phyloP scores from a whole-genome alignment of 106 monocot genomes.

The Hemerocallis citrina region DNA sequence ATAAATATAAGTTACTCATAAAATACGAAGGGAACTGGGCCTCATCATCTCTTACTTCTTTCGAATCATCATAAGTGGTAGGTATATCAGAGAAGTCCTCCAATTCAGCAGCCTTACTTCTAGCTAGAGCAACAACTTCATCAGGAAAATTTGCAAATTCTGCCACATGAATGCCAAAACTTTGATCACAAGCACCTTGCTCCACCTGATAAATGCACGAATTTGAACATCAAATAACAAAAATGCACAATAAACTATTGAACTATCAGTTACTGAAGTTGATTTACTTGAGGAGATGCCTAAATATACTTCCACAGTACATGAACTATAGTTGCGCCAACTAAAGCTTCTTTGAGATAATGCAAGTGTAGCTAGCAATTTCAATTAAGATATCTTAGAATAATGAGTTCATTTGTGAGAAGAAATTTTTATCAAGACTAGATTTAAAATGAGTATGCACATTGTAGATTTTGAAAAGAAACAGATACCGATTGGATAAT shows the following conservation, averaged over 20 bases:
- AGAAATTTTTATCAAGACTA: too few species aligned
- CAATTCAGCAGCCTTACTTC: constrained; percentile 84
- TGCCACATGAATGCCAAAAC: constrained; percentile 99
- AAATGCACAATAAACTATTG: not conserved
- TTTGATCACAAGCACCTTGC: constrained; percentile 95
- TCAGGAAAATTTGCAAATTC: constrained; percentile 96
- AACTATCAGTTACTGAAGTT: not conserved
- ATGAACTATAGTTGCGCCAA: not conserved
- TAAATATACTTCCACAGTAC: not conserved
- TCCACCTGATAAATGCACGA: constrained; percentile 52
- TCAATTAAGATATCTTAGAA: too few species aligned
- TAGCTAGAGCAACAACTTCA: constrained; percentile 76
- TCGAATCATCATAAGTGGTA: constrained; percentile 8
- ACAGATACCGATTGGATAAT: too few species aligned
- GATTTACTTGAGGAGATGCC: not conserved
- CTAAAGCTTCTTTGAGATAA: not conserved
- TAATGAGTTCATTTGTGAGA: too few species aligned
- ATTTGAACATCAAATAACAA: not conserved
- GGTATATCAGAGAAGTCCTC: constrained; percentile 62
- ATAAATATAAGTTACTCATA: too few species aligned
- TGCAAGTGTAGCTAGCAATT: too few species aligned
- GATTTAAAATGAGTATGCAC: too few species aligned
- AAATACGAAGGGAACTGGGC: not conserved
- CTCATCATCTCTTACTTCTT: constrained; percentile 20
- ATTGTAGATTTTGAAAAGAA: too few species aligned